A percentile compares a stretch with the other conserved stretches of the same genome.
Evolutionary conservation across 2,329 filamentous ascomycete genomes (phyloP).

Genomic region (Ascochyta viciae-villosae): DNA sequence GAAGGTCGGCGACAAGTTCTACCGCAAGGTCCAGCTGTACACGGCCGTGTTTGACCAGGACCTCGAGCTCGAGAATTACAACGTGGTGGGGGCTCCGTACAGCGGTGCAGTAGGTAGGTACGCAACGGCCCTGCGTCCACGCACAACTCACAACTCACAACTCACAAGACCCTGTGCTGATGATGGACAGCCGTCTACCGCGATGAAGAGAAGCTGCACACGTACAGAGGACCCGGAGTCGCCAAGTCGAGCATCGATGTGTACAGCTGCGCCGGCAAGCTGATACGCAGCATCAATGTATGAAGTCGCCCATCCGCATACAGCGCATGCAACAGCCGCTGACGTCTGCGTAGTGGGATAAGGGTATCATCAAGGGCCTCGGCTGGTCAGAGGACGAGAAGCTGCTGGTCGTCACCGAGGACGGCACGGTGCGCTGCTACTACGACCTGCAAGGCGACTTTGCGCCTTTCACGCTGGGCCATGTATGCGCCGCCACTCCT

Average conservation of each 20-base stretch:
- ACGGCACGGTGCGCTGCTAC: slow-evolving; percentile 90
- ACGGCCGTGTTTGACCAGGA: slow-evolving; percentile 92
- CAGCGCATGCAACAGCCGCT: neutral
- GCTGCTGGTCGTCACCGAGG: slow-evolving; percentile 83
- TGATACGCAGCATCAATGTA: slow-evolving; percentile 74
- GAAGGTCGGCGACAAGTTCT: slow-evolving; percentile 90
- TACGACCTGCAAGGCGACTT: slow-evolving; percentile 94
- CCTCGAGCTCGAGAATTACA: slow-evolving; percentile 92
- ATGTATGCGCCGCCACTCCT: slow-evolving; percentile 51
- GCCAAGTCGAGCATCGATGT: slow-evolving; percentile 88
- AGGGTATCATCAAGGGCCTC: slow-evolving; percentile 82
- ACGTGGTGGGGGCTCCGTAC: slow-evolving; percentile 89
- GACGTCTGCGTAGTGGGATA: slow-evolving; percentile 72
- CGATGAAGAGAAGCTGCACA: slow-evolving; percentile 83
- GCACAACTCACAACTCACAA: neutral
- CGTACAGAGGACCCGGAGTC: slow-evolving; percentile 74
- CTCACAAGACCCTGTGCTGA: neutral
- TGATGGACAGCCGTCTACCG: slow-evolving; percentile 77
- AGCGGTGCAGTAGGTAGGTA: slow-evolving; percentile 85
- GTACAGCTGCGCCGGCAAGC: slow-evolving; percentile 90
- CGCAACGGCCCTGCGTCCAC: slow-evolving; percentile 4
- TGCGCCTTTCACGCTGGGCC: slow-evolving; percentile 88
- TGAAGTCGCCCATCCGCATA: slow-evolving; percentile 50
- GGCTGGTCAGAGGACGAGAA: slow-evolving; percentile 98
- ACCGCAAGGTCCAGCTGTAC: slow-evolving; percentile 93